A percentile compares a stretch with the other conserved stretches of the same genome.
phyloP scores from a whole-genome alignment of 352 stramenopile species.

The Globisporangium canariense region DNA sequence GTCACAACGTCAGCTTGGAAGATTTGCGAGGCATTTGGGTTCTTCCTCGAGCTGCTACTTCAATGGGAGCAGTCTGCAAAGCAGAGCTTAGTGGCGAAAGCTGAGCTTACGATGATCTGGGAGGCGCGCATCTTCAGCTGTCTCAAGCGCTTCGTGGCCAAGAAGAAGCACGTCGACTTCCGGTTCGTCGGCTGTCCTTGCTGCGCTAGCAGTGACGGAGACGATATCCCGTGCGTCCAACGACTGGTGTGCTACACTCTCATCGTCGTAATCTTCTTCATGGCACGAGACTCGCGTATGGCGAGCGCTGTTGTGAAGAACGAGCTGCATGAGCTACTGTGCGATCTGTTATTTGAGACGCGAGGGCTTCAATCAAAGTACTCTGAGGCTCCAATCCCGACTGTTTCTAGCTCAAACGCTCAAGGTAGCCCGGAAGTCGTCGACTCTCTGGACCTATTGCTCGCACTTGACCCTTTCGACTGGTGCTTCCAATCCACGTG shows the following conservation, averaged over 20 bases:
- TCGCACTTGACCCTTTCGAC: conserved; percentile 56
- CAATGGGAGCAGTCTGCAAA: conserved; percentile 17
- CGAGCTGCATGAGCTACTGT: conserved; percentile 34
- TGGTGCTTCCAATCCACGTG: conserved; percentile 46
- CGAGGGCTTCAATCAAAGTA: background rate
- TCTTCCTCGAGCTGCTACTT: conserved; percentile 27
- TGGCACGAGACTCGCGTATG: conserved; percentile 31
- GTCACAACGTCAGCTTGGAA: background rate
- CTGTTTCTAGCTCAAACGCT: background rate
- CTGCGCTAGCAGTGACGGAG: background rate
- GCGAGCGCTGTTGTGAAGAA: conserved; percentile 37
- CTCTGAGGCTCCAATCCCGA: background rate
- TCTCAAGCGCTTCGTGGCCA: conserved; percentile 31
- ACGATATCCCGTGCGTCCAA: conserved; percentile 20
- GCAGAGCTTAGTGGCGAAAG: conserved; percentile 7
- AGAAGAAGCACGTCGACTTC: conserved; percentile 1
- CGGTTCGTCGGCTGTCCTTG: conserved; percentile 18
- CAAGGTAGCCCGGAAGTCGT: background rate
- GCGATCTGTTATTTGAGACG: conserved; percentile 14
- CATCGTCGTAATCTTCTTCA: conserved; percentile 36
- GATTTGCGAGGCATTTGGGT: conserved; percentile 22
- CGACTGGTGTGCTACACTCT: conserved; percentile 25
- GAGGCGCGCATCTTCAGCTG: conserved; percentile 34
- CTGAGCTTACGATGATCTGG: conserved; percentile 27
- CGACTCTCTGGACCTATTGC: conserved; percentile 36